Percentiles rank a stretch among this genome's conserved stretches.
Conservation (phyloP, 78 protist genomes). For the Dictyostelium brefeldianum region DNA sequence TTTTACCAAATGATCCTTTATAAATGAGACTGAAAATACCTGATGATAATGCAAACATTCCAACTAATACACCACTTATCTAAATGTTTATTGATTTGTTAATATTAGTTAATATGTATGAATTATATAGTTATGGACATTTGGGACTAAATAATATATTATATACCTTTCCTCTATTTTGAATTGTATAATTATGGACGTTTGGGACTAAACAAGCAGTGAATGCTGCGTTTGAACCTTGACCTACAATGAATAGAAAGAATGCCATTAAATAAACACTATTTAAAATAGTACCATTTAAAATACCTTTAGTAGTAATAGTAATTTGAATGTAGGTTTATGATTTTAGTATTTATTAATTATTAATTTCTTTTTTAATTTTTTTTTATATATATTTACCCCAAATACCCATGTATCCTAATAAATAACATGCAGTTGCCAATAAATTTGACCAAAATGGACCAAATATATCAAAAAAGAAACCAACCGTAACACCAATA, state of each 20-base stretch:
- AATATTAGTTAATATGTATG: not conserved
- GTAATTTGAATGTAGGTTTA: no score
- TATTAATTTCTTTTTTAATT: no score
- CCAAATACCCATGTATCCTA: conserved; percentile 53
- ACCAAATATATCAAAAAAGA: conserved; percentile 52
- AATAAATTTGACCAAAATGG: conserved; percentile 35
- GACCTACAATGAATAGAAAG: conserved; percentile 66
- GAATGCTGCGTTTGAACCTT: conserved; percentile 45
- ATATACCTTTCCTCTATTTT: conserved; percentile 52
- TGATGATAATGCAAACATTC: conserved; percentile 52
- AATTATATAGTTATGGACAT: no score
- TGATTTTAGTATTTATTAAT: no score
- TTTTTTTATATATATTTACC: no score
- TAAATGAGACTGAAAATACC: conserved; percentile 55
- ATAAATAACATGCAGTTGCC: not conserved
- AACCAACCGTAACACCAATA: conserved; percentile 63
- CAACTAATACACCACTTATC: conserved; percentile 43
- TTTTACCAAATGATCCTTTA: conserved; percentile 6
- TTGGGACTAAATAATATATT: no score
- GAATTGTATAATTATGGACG: conserved; percentile 33
- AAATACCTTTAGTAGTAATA: no score
- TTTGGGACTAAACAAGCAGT: conserved; percentile 52
- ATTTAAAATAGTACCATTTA: not conserved
- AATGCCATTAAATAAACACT: not conserved
- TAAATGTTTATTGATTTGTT: no score